These are phyloP conservation scores for Sporothrix sp. DNA, from an alignment of 2,329 filamentous ascomycete species.

Conservation along the genomic window DNA sequence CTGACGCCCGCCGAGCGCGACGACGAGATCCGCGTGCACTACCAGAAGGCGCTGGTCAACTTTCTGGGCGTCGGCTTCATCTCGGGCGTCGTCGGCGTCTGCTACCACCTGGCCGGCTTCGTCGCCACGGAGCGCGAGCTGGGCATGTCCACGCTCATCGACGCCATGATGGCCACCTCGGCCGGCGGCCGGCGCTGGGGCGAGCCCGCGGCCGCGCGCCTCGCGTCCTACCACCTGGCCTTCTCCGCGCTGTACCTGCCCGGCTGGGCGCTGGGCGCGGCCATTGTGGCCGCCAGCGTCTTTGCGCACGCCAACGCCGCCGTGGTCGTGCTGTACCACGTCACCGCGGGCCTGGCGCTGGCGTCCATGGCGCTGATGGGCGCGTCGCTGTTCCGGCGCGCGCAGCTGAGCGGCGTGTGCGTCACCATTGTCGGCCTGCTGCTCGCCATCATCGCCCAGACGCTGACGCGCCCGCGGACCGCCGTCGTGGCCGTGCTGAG, in stretches of 20 bases:
- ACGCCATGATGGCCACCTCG: conserved; percentile 76
- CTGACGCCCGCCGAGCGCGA: conserved; percentile 57
- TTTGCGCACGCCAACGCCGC: conserved; percentile 52
- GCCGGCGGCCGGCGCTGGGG: conserved; percentile 48
- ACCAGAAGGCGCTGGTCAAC: conserved; percentile 64
- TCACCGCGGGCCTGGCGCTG: conserved; percentile 67
- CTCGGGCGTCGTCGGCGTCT: conserved; percentile 68
- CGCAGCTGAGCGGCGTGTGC: conserved; percentile 78
- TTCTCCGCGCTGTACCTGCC: conserved; percentile 74
- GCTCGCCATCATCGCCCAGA: conserved; percentile 73
- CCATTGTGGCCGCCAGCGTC: conserved; percentile 54
- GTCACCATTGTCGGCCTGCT: conserved; percentile 63
- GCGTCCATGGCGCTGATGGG: conserved; percentile 74
- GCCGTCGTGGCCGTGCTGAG: conserved; percentile 59
- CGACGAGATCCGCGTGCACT: conserved; percentile 54
- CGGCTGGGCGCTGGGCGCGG: conserved; percentile 68
- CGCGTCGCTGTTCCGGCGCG: conserved; percentile 74
- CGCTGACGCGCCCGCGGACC: conserved; percentile 52
- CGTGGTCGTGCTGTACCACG: conserved; percentile 63
- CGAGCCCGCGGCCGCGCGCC: conserved; percentile 64
- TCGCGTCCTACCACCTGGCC: conserved; percentile 68
- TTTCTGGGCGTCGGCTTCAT: conserved; percentile 73
- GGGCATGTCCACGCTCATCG: conserved; percentile 79
- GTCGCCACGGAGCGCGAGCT: conserved; percentile 77
- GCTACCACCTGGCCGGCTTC: conserved; percentile 78